Conservation (phyloP, 768 basidiomycete genomes). For the Kwoniella pini region DNA sequence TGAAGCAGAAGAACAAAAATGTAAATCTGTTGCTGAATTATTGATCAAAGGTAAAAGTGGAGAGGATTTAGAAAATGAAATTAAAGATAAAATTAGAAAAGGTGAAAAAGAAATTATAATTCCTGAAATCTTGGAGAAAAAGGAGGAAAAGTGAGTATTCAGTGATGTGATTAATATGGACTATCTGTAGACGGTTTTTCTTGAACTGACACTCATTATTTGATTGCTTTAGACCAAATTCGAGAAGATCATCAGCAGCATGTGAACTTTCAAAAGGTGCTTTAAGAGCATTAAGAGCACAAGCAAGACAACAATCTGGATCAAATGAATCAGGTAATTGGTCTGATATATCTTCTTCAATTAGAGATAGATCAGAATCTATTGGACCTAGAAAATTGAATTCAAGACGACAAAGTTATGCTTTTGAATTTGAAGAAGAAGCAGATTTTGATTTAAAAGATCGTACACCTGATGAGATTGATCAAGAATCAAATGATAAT, state of each 20-base stretch:
- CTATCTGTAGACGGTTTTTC: no score
- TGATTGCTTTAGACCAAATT: conserved; percentile 5
- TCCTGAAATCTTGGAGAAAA: not conserved
- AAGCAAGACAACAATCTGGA: conserved; percentile 30
- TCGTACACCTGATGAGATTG: not conserved
- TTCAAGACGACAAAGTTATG: not conserved
- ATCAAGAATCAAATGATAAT: not conserved
- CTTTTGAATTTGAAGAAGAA: not conserved
- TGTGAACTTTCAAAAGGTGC: conserved; percentile 46
- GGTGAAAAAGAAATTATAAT: not conserved
- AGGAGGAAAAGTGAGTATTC: conserved; percentile 11
- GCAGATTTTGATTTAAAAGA: not conserved
- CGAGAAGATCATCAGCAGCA: conserved; percentile 21
- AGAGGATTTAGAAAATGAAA: conserved; percentile 40
- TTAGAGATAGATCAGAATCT: not conserved
- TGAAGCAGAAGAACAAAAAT: conserved; percentile 51
- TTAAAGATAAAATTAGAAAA: conserved; percentile 37
- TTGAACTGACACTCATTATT: no score
- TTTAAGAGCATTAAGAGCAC: conserved; percentile 39
- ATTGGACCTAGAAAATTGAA: not conserved
- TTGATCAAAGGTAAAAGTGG: conserved; percentile 48
- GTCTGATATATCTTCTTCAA: conserved; percentile 28
- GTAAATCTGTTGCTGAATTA: conserved; percentile 42
- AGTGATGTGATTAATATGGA: no score
- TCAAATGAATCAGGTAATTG: conserved; percentile 28